Evolutionary conservation across 177 flowering plant species (phyloP).

Genomic region (Vitis hybrid): DNA sequence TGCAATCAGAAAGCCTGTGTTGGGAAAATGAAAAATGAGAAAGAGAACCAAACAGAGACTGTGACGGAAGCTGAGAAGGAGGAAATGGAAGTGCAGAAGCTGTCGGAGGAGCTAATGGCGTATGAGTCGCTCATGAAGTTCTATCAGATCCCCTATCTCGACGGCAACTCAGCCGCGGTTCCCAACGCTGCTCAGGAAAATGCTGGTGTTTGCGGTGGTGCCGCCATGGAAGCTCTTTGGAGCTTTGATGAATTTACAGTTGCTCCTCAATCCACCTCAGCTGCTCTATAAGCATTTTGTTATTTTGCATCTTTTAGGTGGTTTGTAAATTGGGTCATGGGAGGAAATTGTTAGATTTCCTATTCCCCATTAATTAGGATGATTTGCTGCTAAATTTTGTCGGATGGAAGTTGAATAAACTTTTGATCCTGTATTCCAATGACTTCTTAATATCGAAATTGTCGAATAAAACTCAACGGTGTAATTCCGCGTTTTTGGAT

Average conservation of each 20-base stretch:
- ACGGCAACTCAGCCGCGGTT: conserved; percentile 37
- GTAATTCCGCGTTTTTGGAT: no score
- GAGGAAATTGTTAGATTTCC: no score
- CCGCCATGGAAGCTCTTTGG: conserved; percentile 54
- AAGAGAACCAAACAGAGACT: conserved; percentile 8
- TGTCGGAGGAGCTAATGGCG: conserved; percentile 69
- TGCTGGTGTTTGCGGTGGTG: conserved; percentile 22
- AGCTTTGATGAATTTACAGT: conserved; percentile 55
- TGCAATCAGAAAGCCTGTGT: conserved; percentile 2
- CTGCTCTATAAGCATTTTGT: background rate
- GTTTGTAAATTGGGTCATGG: background rate
- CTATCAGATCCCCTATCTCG: conserved; percentile 57
- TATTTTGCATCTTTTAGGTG: no score
- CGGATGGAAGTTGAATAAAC: no score
- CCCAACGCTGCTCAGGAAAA: conserved; percentile 26
- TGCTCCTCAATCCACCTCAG: conserved; percentile 3
- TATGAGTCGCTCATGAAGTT: conserved; percentile 60
- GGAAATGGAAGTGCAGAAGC: conserved; percentile 41
- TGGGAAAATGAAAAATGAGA: conserved; percentile 9
- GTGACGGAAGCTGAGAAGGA: conserved; percentile 18
- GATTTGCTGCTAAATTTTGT: no score
- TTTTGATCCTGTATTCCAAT: no score
- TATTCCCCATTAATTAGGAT: no score
- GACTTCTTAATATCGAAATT: no score
- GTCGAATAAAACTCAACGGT: no score